phyloP scores from a whole-genome alignment of 441 rosid genomes.

The Pelargonium cotyledonis region DNA sequence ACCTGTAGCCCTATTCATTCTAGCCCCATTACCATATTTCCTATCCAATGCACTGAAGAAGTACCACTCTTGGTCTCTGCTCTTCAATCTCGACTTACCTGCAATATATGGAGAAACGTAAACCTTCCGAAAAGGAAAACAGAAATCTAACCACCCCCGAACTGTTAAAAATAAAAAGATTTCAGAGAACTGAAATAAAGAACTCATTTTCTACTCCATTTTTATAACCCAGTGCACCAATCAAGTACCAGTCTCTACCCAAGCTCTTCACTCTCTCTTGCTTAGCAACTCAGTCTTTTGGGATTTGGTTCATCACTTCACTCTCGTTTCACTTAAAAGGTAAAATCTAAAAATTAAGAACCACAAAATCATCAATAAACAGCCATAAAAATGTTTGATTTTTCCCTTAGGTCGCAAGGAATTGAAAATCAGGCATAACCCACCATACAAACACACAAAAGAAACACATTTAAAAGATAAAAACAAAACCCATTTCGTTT shows the following conservation, averaged over 20 bases:
- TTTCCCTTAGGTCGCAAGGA: neutral
- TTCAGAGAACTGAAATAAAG: neutral
- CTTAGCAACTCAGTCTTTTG: neutral
- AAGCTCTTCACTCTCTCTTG: too few relatives aligned
- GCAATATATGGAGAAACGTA: constrained; percentile 16
- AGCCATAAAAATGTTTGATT: constrained; percentile 1
- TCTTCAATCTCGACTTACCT: constrained; percentile 70
- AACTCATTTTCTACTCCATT: constrained; percentile 1
- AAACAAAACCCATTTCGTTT: neutral
- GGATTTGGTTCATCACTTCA: neutral
- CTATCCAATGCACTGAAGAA: constrained; percentile 73
- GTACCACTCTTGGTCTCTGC: constrained; percentile 93
- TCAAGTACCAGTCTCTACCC: neutral
- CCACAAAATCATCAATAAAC: neutral
- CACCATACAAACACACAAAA: neutral
- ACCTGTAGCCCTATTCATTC: constrained; percentile 80
- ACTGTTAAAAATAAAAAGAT: neutral
- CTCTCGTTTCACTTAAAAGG: neutral
- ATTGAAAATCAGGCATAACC: neutral
- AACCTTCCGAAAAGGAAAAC: neutral
- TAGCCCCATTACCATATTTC: constrained; percentile 79
- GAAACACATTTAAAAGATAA: neutral
- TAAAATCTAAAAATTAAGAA: neutral
- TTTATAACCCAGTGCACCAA: neutral
- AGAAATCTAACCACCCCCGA: neutral